Evolutionary conservation across 768 basidiomycete species (phyloP), one percentile per base, ranked within the genome.

Genomic region (Auricularia heimuer): DNA sequence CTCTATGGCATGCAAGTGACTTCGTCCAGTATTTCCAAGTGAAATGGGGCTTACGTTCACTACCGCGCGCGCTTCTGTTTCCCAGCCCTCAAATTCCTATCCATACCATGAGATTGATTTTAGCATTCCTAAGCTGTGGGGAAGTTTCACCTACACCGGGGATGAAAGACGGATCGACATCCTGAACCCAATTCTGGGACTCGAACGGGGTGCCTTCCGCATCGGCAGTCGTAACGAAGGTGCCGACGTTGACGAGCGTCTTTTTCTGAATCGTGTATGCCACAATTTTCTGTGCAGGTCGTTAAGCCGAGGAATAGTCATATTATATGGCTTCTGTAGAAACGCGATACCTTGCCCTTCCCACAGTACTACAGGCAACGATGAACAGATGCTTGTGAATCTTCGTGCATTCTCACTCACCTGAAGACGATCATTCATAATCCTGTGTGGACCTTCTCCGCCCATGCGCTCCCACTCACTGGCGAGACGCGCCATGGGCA

Each of bases 1-100:
- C 74, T 75, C 79, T 80, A 64, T 34, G 37, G 36, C 60, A 14
- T 18, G 24, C 56, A 6, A 60, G 11, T 21, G 21, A 29, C 24
- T 60, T 33, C 2, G 56, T 10, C 12, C 24, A 35, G 7, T 14
- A 24, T 29, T 29, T 60, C 34, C 16, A 6, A 29, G 34, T 29
- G 18, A 14, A 12, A n/a, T 4, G 1, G 16, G 21, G 10, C 39
- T 42, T 14, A 60, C 56, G 10, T 60, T 35, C 11, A 60, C 24
- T 4, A 60, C 8, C 4, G 29, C 56, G 7, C 56, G 18, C 4
- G 14, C 24, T 11, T 33, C 56, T 4, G 33, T 29, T 29, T 60
- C 56, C 56, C 56, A 60, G 18, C 6, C 56, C 56, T 60, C 34
- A 60, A 60, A 60, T 51, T 51, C 47, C 47, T 51, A 14, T 29